A percentile compares a stretch with the other conserved stretches of the same genome.
phyloP scores from a whole-genome alignment of 768 basidiomycete genomes.

The Panellus pusillus region DNA sequence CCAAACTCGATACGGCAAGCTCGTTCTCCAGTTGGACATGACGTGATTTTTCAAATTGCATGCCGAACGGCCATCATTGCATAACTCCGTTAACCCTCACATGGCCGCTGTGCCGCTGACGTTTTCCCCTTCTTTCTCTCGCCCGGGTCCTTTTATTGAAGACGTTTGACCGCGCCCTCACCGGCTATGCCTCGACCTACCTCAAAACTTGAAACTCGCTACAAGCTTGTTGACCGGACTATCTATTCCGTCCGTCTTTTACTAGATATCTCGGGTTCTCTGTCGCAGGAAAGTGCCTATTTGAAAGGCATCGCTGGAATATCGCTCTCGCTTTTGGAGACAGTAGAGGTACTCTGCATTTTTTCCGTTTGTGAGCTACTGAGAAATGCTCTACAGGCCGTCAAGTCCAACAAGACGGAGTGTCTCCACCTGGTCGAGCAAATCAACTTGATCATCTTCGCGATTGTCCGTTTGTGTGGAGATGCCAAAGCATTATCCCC shows the following conservation, averaged over 20 bases:
- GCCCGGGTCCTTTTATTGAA: no score
- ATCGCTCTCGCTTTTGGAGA: conserved; percentile 4
- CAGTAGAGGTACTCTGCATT: background rate
- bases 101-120: no score
- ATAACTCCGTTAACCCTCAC: no score
- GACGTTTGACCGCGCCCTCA: no score
- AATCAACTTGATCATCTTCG: background rate
- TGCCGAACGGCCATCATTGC: no score
- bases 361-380: background rate
- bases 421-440: conserved; percentile 1
- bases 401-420: conserved; percentile 5
- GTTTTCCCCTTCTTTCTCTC: no score
- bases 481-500: background rate
- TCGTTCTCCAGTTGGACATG: no score
- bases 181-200: background rate
- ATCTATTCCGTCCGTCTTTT: background rate
- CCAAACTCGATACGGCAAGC: no score
- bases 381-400: background rate
- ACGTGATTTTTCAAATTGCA: no score
- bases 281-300: background rate
- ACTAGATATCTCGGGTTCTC: background rate
- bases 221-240: background rate
- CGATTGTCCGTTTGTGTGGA: background rate
- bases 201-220: background rate
- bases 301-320: conserved; percentile 8